Percentiles rank a stretch among this genome's conserved stretches.
Conservation (phyloP, 2,329 filamentous ascomycete genomes). For the Aspergillus phoenicis region DNA sequence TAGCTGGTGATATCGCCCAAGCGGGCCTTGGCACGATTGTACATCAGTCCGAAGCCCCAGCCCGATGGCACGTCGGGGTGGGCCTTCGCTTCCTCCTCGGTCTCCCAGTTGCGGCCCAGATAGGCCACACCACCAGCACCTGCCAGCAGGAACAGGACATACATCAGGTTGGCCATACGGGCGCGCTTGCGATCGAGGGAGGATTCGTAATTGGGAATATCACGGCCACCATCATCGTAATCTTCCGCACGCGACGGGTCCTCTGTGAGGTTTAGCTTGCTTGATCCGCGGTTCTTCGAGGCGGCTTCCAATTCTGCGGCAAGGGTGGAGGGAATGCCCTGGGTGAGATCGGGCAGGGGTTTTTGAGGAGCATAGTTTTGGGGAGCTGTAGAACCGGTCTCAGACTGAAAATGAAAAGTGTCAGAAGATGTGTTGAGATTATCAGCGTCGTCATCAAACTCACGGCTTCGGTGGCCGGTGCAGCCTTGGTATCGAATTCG, state of each 20-base stretch:
- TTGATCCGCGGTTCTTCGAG: conserved; percentile 39
- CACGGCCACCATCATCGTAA: conserved; percentile 54
- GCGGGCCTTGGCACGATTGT: conserved; percentile 75
- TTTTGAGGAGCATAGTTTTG: conserved; percentile 52
- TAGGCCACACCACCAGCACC: conserved; percentile 66
- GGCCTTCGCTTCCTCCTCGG: conserved; percentile 67
- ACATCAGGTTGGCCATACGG: conserved; percentile 73
- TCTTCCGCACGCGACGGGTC: conserved; percentile 50
- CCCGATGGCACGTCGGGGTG: conserved; percentile 77
- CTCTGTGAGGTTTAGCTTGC: conserved; percentile 56
- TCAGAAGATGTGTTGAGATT: conserved; percentile 10
- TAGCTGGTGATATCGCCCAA: conserved; percentile 77
- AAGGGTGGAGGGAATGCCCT: conserved; percentile 90
- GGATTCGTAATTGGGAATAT: conserved; percentile 81
- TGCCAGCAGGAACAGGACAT: conserved; percentile 61
- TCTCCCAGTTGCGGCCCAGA: conserved; percentile 84
- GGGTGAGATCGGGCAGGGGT: conserved; percentile 85
- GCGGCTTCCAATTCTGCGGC: conserved; percentile 68
- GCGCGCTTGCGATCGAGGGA: conserved; percentile 83
- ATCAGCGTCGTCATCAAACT: conserved; percentile 20
- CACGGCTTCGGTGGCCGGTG: conserved; percentile 37
- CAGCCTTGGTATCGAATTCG: conserved; percentile 41
- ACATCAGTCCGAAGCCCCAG: conserved; percentile 76
- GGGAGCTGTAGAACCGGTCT: conserved; percentile 39
- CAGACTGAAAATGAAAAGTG: conserved; percentile 31